Base-by-base conservation (phyloP, 441 rosid species). In the Lepidium campestre region DNA sequence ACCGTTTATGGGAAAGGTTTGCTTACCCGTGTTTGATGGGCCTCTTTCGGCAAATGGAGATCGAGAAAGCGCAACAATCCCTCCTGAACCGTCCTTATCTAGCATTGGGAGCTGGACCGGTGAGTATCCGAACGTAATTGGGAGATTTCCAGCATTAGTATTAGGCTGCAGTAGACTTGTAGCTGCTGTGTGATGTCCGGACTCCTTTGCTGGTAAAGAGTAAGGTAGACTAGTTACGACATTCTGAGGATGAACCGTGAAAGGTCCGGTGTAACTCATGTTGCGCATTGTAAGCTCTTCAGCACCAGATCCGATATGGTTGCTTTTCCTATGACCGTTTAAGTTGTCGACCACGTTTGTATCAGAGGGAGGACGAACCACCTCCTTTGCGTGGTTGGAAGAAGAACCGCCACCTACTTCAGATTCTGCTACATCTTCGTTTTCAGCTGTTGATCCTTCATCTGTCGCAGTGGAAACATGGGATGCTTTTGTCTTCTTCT, bases 391-490 rank as follows among this genome's bases (percentile, higher is more conserved):
- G 57, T 78, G 77, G 74, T 85, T 78, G 36, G 90, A 85, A 48
- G 86, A 82, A 31, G 91, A 88, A 77, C 87, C 95, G 14, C 85
- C 97, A 41, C 84, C 97, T 29, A 83, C 88, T 78, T 87, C 97
- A 63, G 96, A 93, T 73, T 91, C 99, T 1, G 96, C 97, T 66
- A 91, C 92, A 66, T 87, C 96, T 83, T 93, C 99, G 65, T 91
- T 87, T 67, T 91, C 96, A 64, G 95, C 95, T 52, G 90, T 82
- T 39, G 93, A 88, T 57, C 89, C 95, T 67, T 91, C 95, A 45
- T 84, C 93, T 11, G 93, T 80, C 1, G 89, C 82, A 27, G 78
- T 73, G 50, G 93, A 89, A 66, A 93, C 80, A 73, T 81, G 88
- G 14, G 93, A 85, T 3, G 73, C 72, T 81, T 82, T 89, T 29